Evolutionary conservation across 2,329 filamentous ascomycete genomes (phyloP), one percentile per base, ranked within the genome.

Genomic region (Venturia nashicola): DNA sequence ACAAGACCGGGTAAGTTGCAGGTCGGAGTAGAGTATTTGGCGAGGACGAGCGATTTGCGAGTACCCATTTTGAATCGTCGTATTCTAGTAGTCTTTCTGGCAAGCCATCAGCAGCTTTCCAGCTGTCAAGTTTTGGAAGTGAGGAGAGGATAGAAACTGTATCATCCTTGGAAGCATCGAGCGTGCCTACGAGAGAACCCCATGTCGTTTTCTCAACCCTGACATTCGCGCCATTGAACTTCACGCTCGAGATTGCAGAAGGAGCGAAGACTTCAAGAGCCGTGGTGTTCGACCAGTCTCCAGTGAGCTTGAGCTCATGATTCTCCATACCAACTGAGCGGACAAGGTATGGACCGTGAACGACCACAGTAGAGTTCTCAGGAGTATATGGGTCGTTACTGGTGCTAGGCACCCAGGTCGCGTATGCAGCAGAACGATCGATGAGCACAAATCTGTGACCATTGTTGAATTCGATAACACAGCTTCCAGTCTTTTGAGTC

Each of bases 111-210:
- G 88, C 88, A 0, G 71, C 68, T 0, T 79, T 79, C 90, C 90
- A 94, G 7, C 74, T 73, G 3, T 81, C 81, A 4, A 89, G 77
- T 71, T 93, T 90, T 0, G 89, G 89, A 0, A 94, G 81, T 0
- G 82, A 83, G 72, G 93, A 84, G 32, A 89, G 46, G 11, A 51
- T 27, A 14, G 46, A 51, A 51, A 14, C 23, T 27, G 20, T 51
- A 27, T 51, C 20, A 23, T 27, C 46, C 20, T 51, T 27, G 8
- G 46, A 32, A 51, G 46, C 46, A 27, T 51, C 20, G 46, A 51
- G 46, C 9, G 20, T 51, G 20, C 46, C 46, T 20, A 51, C 46
- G 8, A 51, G 46, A 27, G 46, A 51, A 9, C 46, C 46, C 46
- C 46, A 51, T 27, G 46, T 12, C 46, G 40, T 59, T 12, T 43